These are phyloP conservation scores for Lupinus albus DNA, from an alignment of 306 rosid species.

Conservation along the genomic window DNA sequence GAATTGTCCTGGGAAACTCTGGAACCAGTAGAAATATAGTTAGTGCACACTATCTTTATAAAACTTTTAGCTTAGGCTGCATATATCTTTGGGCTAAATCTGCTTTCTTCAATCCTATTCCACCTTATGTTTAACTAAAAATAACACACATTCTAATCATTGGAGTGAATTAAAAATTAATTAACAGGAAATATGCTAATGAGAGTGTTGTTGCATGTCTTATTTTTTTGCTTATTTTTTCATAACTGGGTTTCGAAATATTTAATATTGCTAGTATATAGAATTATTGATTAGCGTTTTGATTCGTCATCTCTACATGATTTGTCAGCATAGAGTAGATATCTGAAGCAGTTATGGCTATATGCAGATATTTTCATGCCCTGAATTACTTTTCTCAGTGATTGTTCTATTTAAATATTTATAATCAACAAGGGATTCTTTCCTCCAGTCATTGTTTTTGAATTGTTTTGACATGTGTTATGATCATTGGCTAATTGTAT, in stretches of 20 bases:
- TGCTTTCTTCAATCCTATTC: not conserved
- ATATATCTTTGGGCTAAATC: not conserved
- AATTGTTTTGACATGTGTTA: not conserved
- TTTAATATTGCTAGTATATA: not conserved
- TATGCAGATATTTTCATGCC: not conserved
- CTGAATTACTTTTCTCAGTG: not conserved
- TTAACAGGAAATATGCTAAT: not conserved
- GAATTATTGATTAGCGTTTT: not conserved
- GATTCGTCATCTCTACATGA: not conserved
- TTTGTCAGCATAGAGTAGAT: not conserved
- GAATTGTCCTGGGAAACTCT: not conserved
- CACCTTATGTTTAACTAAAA: not conserved
- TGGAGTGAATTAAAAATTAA: not conserved
- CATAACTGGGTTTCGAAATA: not conserved
- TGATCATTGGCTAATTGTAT: not conserved
- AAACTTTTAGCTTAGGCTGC: not conserved
- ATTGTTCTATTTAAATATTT: not conserved
- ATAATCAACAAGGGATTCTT: not conserved
- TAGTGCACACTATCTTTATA: not conserved
- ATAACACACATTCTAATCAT: not conserved
- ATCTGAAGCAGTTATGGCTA: not conserved
- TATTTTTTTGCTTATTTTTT: not conserved
- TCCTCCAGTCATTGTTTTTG: not conserved
- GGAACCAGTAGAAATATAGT: not conserved
- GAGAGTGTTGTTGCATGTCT: slow-evolving; percentile 4